Conservation (phyloP, 352 stramenopile species). For the Globisporangium uncinulatum region DNA sequence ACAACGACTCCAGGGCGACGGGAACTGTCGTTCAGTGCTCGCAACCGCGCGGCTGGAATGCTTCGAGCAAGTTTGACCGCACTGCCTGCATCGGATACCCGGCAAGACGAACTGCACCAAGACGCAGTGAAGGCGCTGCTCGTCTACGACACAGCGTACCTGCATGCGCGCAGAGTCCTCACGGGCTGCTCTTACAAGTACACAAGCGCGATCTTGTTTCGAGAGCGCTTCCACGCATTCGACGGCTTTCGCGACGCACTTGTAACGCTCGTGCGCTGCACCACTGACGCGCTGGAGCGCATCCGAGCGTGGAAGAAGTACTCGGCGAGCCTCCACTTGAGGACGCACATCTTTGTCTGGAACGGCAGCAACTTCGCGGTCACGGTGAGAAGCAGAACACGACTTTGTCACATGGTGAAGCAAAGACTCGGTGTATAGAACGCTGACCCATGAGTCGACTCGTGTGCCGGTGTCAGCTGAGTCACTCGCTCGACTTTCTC, state of each 20-base stretch:
- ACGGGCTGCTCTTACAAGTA: slow-evolving; percentile 28
- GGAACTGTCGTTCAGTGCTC: slow-evolving; percentile 11
- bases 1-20: neutral
- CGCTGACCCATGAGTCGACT: neutral
- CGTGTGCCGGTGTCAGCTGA: slow-evolving; percentile 18
- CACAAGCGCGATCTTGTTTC: slow-evolving; percentile 33
- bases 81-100: neutral
- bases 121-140: slow-evolving; percentile 18
- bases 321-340: neutral
- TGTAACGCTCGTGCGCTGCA: slow-evolving; percentile 22
- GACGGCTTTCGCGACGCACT: slow-evolving; percentile 32
- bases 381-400: slow-evolving; percentile 9
- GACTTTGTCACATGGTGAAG: neutral
- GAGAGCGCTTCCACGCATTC: slow-evolving; percentile 60
- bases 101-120: slow-evolving; percentile 32
- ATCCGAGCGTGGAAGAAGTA: slow-evolving; percentile 31
- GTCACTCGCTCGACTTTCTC: slow-evolving; percentile 49
- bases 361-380: slow-evolving; percentile 42
- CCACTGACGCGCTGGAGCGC: slow-evolving; percentile 28
- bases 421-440: neutral
- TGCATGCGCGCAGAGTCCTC: slow-evolving; percentile 6
- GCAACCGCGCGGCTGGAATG: slow-evolving; percentile 15
- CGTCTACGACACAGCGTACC: slow-evolving; percentile 33
- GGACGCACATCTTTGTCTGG: slow-evolving; percentile 41
- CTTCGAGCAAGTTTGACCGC: slow-evolving; percentile 11